These are phyloP conservation scores for Linaria vulgaris DNA, from an alignment of 257 asterid genomes.

Conservation along the genomic window DNA sequence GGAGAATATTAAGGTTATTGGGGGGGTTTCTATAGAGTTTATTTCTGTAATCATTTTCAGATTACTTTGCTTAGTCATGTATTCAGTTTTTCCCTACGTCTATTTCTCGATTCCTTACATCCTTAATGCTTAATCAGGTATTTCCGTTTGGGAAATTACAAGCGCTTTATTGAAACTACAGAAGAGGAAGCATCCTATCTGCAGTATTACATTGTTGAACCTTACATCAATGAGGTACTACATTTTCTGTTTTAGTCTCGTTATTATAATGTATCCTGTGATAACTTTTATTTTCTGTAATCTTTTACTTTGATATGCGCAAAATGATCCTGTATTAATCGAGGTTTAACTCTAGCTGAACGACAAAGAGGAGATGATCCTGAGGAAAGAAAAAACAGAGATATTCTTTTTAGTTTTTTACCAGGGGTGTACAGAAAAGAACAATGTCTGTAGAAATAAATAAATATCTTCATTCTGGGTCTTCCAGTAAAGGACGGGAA, in stretches of 20 bases:
- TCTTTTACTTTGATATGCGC: too few relatives aligned
- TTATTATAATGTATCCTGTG: neutral
- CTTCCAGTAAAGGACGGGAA: too few relatives aligned
- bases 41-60: neutral
- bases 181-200: conserved; percentile 79
- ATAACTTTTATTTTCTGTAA: neutral
- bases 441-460: too few relatives aligned
- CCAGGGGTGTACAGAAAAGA: too few relatives aligned
- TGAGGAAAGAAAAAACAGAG: too few relatives aligned
- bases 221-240: conserved; percentile 71
- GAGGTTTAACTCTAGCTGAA: too few relatives aligned
- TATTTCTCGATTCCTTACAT: conserved; percentile 19
- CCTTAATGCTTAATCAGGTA: conserved; percentile 48
- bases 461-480: too few relatives aligned
- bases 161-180: conserved; percentile 51
- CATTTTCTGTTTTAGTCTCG: conserved; percentile 3
- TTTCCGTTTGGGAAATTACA: conserved; percentile 74
- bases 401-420: too few relatives aligned
- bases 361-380: too few relatives aligned
- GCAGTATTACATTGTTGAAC: conserved; percentile 81
- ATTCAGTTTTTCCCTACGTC: conserved; percentile 2
- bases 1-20: conserved; percentile 64
- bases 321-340: too few relatives aligned
- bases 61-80: conserved; percentile 2
- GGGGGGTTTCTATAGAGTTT: conserved; percentile 7